Conservation (phyloP, 805 yeast genomes). For the Kodamaea restingae region DNA sequence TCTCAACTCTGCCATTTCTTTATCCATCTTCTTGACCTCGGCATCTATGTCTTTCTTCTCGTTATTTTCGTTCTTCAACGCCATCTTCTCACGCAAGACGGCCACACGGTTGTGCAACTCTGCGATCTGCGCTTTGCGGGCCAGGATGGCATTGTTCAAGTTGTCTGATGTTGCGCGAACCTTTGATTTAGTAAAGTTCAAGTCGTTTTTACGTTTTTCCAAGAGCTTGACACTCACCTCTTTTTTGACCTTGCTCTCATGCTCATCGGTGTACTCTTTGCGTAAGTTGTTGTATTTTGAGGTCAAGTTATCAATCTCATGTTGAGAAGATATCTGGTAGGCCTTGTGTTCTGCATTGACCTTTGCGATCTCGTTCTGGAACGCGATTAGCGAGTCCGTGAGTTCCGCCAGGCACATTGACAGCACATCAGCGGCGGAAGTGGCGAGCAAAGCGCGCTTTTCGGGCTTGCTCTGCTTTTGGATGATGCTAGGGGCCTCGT, state of each 20-base stretch:
- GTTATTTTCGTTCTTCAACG: constrained; percentile 13
- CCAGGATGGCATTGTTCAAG: constrained; percentile 14
- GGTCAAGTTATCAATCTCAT: constrained; percentile 17
- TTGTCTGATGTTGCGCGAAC: constrained; percentile 8
- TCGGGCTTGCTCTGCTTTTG: neutral
- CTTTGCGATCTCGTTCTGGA: constrained; percentile 24
- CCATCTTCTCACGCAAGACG: constrained; percentile 22
- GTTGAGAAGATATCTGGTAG: constrained; percentile 10
- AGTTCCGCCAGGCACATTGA: constrained; percentile 17
- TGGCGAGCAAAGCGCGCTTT: constrained; percentile 4
- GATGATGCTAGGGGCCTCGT: neutral
- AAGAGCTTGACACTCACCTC: constrained; percentile 31
- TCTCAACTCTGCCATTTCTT: constrained; percentile 18
- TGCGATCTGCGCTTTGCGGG: constrained; percentile 17
- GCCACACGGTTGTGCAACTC: constrained; percentile 15
- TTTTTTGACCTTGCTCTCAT: constrained; percentile 25
- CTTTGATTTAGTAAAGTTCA: constrained; percentile 32
- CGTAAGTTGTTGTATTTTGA: constrained; percentile 30
- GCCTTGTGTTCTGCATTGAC: constrained; percentile 18
- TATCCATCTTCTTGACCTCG: constrained; percentile 12
- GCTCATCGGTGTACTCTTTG: constrained; percentile 35
- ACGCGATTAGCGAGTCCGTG: constrained; percentile 21
- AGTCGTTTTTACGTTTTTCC: constrained; percentile 29
- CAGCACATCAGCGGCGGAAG: constrained; percentile 15
- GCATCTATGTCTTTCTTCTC: constrained; percentile 21